Evolutionary conservation across 139 green algal species (phyloP).

Genomic region (Picochlorum sp.): DNA sequence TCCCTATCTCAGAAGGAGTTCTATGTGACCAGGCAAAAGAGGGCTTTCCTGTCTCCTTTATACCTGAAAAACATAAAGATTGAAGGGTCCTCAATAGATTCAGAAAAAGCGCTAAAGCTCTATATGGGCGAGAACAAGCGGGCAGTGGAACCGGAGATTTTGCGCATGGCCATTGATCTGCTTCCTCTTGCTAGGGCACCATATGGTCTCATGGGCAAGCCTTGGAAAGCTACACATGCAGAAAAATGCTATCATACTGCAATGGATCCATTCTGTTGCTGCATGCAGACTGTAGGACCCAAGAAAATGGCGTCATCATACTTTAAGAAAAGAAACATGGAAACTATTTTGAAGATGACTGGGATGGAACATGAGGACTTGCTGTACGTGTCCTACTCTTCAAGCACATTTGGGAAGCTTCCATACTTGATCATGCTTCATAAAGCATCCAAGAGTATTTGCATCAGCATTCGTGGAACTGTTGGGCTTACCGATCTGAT

Average conservation of each 20-base stretch:
- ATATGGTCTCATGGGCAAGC: too few relatives aligned
- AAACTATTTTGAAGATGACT: constrained; percentile 21
- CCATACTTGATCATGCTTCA: constrained; percentile 46
- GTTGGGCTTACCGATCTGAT: constrained; percentile 17
- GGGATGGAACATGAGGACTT: constrained; percentile 4
- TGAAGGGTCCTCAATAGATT: too few relatives aligned
- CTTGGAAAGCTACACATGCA: too few relatives aligned
- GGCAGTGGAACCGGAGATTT: too few relatives aligned
- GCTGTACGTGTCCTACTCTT: constrained; percentile 12
- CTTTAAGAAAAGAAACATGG: constrained; percentile 20
- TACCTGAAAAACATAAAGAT: too few relatives aligned
- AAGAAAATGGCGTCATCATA: neutral
- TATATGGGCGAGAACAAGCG: too few relatives aligned
- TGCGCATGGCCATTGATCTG: too few relatives aligned
- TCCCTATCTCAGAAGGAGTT: too few relatives aligned
- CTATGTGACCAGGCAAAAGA: too few relatives aligned
- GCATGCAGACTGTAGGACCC: neutral
- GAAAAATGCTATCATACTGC: neutral
- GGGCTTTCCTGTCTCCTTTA: too few relatives aligned
- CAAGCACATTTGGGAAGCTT: constrained; percentile 18
- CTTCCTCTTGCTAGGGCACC: too few relatives aligned
- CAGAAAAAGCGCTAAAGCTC: too few relatives aligned
- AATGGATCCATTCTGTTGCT: neutral
- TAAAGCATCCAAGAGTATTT: constrained; percentile 4
- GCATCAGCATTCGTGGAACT: constrained; percentile 17